These are phyloP conservation scores for Talaromyces piceae DNA, from an alignment of 2,329 filamentous ascomycete species.

Conservation along the genomic window DNA sequence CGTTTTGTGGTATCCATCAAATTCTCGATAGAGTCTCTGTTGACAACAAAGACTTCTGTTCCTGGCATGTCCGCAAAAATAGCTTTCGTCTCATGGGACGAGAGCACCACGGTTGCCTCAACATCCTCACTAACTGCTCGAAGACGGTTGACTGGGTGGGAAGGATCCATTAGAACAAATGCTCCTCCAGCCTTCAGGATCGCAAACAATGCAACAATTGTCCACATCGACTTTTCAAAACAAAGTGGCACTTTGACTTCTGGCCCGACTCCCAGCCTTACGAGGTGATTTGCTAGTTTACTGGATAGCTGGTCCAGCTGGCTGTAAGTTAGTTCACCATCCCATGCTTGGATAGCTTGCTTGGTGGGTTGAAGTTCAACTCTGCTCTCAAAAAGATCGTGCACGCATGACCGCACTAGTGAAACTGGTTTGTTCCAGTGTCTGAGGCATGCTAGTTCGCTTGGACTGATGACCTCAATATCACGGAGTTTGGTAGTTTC, in stretches of 20 bases:
- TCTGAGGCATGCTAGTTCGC: too few species aligned
- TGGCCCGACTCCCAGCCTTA: slow-evolving; percentile 20
- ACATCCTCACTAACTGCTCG: background rate
- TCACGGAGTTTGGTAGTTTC: too few species aligned
- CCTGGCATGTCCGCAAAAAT: too few species aligned
- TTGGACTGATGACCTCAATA: too few species aligned
- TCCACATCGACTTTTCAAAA: slow-evolving; percentile 20
- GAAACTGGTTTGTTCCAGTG: too few species aligned
- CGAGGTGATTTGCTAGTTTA: slow-evolving; percentile 13
- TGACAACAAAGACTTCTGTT: too few species aligned
- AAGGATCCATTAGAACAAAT: slow-evolving; percentile 1
- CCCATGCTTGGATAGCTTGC: slow-evolving; percentile 18
- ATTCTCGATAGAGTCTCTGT: too few species aligned
- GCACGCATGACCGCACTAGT: too few species aligned
- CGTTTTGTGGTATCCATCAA: too few species aligned
- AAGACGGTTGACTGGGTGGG: background rate
- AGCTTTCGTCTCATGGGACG: background rate
- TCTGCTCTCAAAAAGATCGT: too few species aligned
- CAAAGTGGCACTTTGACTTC: slow-evolving; percentile 21
- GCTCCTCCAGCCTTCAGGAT: slow-evolving; percentile 13
- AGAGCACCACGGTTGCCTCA: background rate
- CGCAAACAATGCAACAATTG: slow-evolving; percentile 3
- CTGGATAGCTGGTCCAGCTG: slow-evolving; percentile 22
- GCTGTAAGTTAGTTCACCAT: slow-evolving; percentile 19
- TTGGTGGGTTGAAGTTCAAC: too few species aligned